Percentiles rank a stretch among this genome's conserved stretches.
Evolutionary conservation across 768 basidiomycete species (phyloP).

Genomic region (Paxillus ammoniavirescens): DNA sequence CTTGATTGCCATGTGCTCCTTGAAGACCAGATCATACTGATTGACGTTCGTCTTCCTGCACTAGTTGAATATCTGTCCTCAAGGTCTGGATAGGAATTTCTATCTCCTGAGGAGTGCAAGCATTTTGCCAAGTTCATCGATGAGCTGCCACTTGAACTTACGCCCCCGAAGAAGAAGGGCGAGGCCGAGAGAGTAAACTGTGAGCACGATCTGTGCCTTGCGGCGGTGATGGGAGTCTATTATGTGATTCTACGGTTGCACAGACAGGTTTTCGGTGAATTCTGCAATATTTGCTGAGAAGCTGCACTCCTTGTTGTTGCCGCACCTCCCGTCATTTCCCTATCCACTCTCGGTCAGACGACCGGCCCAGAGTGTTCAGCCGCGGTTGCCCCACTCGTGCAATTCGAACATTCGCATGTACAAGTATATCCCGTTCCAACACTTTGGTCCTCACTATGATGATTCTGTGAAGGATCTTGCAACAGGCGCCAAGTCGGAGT

Average conservation of each 20-base stretch:
- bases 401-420: conserved; percentile 78
- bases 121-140: conserved; percentile 59
- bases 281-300: conserved; percentile 57
- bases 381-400: conserved; percentile 51
- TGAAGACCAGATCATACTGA: conserved; percentile 62
- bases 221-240: background rate
- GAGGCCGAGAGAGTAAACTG: conserved; percentile 73
- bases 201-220: conserved; percentile 31
- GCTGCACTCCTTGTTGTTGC: conserved; percentile 47
- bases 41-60: conserved; percentile 44
- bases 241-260: background rate
- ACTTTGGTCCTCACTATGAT: conserved; percentile 78
- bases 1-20: conserved; percentile 48
- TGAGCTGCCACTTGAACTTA: conserved; percentile 56
- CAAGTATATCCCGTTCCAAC: conserved; percentile 59
- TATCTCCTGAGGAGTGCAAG: conserved; percentile 63
- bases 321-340: conserved; percentile 59
- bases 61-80: background rate
- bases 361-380: conserved; percentile 5
- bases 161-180: conserved; percentile 68
- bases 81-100: conserved; percentile 42
- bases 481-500: conserved; percentile 67
- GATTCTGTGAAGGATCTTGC: conserved; percentile 60
- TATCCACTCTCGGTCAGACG: conserved; percentile 35
- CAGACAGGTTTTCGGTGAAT: conserved; percentile 62